A percentile compares a stretch with the other conserved stretches of the same genome.
phyloP scores from a whole-genome alignment of 192 early-diverging fungal genomes.

The Podila epigama region DNA sequence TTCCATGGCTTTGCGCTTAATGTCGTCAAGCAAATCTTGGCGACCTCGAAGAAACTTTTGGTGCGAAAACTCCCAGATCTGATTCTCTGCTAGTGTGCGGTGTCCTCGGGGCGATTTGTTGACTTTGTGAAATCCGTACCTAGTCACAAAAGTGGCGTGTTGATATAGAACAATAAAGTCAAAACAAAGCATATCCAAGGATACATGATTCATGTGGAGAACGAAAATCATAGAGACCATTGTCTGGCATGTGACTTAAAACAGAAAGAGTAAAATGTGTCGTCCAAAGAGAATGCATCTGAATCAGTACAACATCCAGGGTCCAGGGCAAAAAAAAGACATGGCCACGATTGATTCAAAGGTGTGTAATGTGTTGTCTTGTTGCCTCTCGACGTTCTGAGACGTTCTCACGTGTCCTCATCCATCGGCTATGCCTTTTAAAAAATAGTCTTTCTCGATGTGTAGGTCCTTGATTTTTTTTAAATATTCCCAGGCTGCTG shows the following conservation, averaged over 20 bases:
- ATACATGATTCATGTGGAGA: too few species aligned
- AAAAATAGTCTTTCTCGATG: too few species aligned
- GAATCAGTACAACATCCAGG: too few species aligned
- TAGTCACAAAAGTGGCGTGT: background rate
- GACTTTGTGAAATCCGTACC: conserved; percentile 91
- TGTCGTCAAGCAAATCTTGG: conserved; percentile 85
- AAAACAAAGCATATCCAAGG: too few species aligned
- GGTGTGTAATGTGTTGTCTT: too few species aligned
- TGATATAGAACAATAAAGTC: background rate
- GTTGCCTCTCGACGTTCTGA: too few species aligned
- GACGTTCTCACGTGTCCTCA: too few species aligned
- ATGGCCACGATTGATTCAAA: too few species aligned
- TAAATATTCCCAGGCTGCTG: background rate
- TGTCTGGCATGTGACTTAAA: background rate
- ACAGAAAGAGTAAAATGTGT: too few species aligned
- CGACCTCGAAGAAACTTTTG: conserved; percentile 80
- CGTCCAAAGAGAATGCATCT: too few species aligned
- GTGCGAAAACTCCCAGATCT: conserved; percentile 92
- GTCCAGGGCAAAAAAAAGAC: too few species aligned
- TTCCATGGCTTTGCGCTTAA: conserved; percentile 92
- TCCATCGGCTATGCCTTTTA: too few species aligned
- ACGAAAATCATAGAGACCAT: background rate
- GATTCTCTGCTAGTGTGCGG: conserved; percentile 86
- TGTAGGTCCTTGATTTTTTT: background rate
- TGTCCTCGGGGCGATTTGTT: conserved; percentile 90